phyloP scores from a whole-genome alignment of 345 rosid species.

The Ceriops zippeliana region DNA sequence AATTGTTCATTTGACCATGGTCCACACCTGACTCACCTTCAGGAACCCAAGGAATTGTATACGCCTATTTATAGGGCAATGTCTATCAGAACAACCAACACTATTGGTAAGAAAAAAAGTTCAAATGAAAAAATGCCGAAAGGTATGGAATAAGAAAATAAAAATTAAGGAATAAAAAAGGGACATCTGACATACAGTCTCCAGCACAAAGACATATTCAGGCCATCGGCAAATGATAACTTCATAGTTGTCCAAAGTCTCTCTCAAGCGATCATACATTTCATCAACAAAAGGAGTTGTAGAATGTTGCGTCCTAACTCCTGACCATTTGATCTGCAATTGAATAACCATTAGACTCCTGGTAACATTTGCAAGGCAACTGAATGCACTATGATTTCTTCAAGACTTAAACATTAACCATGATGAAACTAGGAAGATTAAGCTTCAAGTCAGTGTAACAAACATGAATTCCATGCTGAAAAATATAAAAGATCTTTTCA shows the following conservation, averaged over 20 bases:
- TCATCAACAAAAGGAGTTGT: conserved; percentile 96
- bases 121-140: not conserved
- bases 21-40: no score
- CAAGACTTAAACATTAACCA: not conserved
- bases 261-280: conserved; percentile 80
- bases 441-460: not conserved
- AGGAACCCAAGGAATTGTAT: no score
- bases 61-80: no score
- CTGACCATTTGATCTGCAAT: conserved; percentile 92
- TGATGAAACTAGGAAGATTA: not conserved
- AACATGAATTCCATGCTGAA: not conserved
- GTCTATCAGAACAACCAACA: no score
- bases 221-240: conserved; percentile 97
- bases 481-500: not conserved
- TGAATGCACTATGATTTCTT: not conserved
- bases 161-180: not conserved
- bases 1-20: no score
- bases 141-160: not conserved
- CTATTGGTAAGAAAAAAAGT: no score
- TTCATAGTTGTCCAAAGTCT: conserved; percentile 72
- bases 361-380: not conserved
- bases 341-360: conserved; percentile 18
- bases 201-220: conserved; percentile 82
- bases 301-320: conserved; percentile 86
- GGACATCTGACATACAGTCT: conserved; percentile 53